phyloP scores from a whole-genome alignment of 2,329 filamentous ascomycete genomes.

The Botrytis byssoidea region DNA sequence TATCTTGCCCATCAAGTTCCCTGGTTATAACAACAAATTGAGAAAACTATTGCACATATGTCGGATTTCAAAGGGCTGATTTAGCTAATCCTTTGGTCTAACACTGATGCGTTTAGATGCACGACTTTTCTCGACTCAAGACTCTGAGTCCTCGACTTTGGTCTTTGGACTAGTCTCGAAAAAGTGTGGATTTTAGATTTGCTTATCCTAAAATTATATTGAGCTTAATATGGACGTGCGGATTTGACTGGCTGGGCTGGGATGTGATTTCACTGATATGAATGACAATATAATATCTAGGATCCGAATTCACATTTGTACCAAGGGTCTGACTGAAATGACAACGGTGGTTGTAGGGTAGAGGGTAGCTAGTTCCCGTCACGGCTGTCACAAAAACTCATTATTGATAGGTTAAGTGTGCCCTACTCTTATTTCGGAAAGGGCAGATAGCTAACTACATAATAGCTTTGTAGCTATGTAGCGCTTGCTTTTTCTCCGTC shows the following conservation, averaged over 20 bases:
- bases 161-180: background rate
- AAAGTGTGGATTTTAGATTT: background rate
- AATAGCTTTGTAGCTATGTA: background rate
- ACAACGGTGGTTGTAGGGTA: background rate
- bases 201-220: background rate
- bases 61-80: too few relatives aligned
- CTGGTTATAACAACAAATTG: background rate
- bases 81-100: background rate
- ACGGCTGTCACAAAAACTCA: background rate
- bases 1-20: background rate
- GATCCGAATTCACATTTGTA: background rate
- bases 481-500: background rate
- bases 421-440: constrained; percentile 1
- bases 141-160: background rate
- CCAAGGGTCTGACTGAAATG: background rate
- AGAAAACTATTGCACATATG: background rate
- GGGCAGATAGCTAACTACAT: background rate
- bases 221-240: background rate
- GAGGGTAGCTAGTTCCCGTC: constrained; percentile 1
- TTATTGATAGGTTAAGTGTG: background rate
- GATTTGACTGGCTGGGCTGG: background rate
- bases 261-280: background rate
- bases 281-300: background rate
- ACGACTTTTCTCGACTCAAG: background rate
- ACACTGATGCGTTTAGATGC: background rate